Base-by-base conservation (phyloP, 805 yeast genomes). In the Starmerella bacillaris region DNA sequence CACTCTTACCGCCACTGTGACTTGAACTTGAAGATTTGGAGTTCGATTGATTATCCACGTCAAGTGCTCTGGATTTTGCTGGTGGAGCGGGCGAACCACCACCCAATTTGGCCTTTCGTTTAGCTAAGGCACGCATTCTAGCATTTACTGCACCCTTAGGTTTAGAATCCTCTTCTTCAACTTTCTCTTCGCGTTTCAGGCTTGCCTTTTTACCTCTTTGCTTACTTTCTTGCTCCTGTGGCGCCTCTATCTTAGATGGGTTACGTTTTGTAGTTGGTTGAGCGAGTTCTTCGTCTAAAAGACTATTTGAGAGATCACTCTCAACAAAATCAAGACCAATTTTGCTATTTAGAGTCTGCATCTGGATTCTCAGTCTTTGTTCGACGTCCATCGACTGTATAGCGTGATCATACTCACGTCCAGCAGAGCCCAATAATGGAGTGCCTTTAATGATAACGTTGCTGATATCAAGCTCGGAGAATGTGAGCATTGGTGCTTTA, bases 121-220 rank as follows among this genome's bases (percentile, higher is more conserved):
- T 77, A n/a, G 94, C 94, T 79, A 86, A 72, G 2, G 94, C 96
- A 41, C 80, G 69, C 64, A 83, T 68, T 53, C 95, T 70, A 0
- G 92, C 64, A 30, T 49, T 51, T 1, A 57, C 44, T 11, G 44
- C 34, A 18, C 28, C 43, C 17, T 22, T 27, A 44, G 31, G 34
- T 17, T 12, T 18, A 12, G 27, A 24, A 30, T 24, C 30, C 32
- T 36, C 37, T 4, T 21, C 36, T n/a, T 44, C 47, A 4, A 24
- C 26, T 22, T 43, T 44, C 18, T 40, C 36, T 17, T 31, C 35
- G 24, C 35, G 18, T 29, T 34, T 34, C 30, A 42, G 33, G 12
- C 28, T 11, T 14, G 18, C 8, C 7, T 18, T 16, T 18, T 5
- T 18, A 8, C 14, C 12, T 15, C 29, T 15, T n/a, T n/a, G n/a